Conservation (phyloP, 2,329 filamentous ascomycete species). For the Alternaria brassicae region DNA sequence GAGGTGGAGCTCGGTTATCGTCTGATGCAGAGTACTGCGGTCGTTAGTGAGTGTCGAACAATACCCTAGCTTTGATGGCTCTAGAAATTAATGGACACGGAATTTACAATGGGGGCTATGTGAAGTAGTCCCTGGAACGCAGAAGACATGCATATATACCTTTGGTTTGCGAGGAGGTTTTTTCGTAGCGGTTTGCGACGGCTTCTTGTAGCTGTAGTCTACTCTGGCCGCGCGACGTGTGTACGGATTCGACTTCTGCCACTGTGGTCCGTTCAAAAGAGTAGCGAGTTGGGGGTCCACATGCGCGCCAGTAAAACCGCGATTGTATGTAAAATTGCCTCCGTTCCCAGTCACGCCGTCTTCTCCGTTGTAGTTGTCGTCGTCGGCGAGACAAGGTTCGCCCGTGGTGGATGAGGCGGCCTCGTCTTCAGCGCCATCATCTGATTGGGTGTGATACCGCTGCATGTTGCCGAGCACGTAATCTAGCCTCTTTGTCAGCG, state of each 20-base stretch:
- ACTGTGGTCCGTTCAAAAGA: slow-evolving; percentile 8
- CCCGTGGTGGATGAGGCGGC: slow-evolving; percentile 12
- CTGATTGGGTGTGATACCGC: slow-evolving; percentile 32
- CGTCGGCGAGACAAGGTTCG: slow-evolving; percentile 11
- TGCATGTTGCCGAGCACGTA: slow-evolving; percentile 40
- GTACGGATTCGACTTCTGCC: slow-evolving; percentile 7
- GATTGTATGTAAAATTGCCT: neutral
- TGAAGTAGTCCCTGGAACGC: too few relatives aligned
- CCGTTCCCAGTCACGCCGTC: slow-evolving; percentile 7
- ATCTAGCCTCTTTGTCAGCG: slow-evolving; percentile 29
- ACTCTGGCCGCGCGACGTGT: slow-evolving; percentile 10
- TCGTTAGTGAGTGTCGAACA: slow-evolving; percentile 6
- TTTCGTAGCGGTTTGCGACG: neutral
- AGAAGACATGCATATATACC: neutral
- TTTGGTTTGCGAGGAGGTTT: neutral
- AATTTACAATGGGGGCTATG: neutral
- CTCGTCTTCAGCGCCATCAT: slow-evolving; percentile 21
- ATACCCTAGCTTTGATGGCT: neutral
- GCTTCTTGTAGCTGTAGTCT: slow-evolving; percentile 12
- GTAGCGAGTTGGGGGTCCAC: neutral
- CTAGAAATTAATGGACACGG: neutral
- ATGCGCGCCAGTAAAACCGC: neutral
- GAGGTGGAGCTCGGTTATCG: neutral
- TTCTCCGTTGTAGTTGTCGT: slow-evolving; percentile 11
- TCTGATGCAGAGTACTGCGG: slow-evolving; percentile 1